A percentile compares a stretch with the other conserved stretches of the same genome.
Evolutionary conservation across 2,329 filamentous ascomycete genomes (phyloP).

Genomic region (Phyllosticta capitalensis): DNA sequence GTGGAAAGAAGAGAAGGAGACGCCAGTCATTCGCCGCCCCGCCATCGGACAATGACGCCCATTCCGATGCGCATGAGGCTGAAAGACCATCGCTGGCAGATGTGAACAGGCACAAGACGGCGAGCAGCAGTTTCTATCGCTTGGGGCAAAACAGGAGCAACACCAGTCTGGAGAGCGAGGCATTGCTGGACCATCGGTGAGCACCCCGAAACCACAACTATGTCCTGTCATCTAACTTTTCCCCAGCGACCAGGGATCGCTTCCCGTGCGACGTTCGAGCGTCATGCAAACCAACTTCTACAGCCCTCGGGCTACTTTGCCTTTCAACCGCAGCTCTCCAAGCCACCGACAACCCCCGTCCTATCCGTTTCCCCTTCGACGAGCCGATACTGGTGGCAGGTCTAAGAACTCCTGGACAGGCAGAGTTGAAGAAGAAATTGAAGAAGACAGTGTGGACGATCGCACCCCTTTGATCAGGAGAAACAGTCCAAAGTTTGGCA

Average conservation of each 20-base stretch:
- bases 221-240: neutral
- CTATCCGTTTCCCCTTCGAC: conserved; percentile 6
- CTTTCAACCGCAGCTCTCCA: conserved; percentile 12
- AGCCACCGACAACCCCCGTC: conserved; percentile 13
- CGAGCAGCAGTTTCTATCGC: conserved; percentile 44
- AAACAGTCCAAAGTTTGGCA: conserved; percentile 22
- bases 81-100: conserved; percentile 32
- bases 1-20: conserved; percentile 68
- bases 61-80: conserved; percentile 42
- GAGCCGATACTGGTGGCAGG: neutral
- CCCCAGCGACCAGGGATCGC: conserved; percentile 28
- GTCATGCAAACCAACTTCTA: conserved; percentile 28
- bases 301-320: conserved; percentile 19
- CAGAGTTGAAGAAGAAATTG: conserved; percentile 38
- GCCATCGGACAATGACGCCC: conserved; percentile 44
- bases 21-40: conserved; percentile 68
- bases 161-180: conserved; percentile 83
- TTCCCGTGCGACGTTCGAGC: conserved; percentile 35
- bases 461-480: conserved; percentile 46
- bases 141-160: conserved; percentile 58
- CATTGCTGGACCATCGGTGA: conserved; percentile 75
- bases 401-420: conserved; percentile 15
- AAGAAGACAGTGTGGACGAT: conserved; percentile 36
- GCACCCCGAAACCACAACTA: neutral
- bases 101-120: conserved; percentile 23